Base-by-base conservation (phyloP, 257 asterid species). In the Penstemon newberryi region DNA sequence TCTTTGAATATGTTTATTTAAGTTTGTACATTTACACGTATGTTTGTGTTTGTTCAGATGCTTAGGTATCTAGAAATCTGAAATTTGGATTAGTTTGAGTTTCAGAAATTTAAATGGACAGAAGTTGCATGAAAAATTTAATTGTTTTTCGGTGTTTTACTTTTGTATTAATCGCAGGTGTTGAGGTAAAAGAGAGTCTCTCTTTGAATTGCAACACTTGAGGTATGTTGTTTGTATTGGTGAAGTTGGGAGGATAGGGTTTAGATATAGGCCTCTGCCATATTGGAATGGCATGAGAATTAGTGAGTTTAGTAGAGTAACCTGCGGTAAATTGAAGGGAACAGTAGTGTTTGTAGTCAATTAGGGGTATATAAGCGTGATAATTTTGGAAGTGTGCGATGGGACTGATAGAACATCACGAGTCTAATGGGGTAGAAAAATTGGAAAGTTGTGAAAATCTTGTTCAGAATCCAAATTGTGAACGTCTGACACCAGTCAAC, bases 401-500 rank as follows among this genome's bases (percentile, higher is more conserved):
- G 78, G 83, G 66, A 58, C 45, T 40, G 70, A 50, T 44, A 7
- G 85, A 73, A 71, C 67, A 46, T 38, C 70, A 54, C 9, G 75
- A 67, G 56, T 50, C 65, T 57, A 68, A 65, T 37, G 57, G 64
- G 71, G 65, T 66, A 50, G 83, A 80, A 54, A 79, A 49, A 50
- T 65, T 74, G 38, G 65, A 59, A 45, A 10, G 44, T 61, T 42
- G 50, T 8, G 81, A 71, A 51, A 47, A 46, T 63, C 33, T 73
- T 65, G 43, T 69, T 51, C 73, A 55, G 45, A 78, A 72, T 56
- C 37, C 73, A 37, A 67, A 56, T 37, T 60, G 25, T 65, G 77
- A 75, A 41, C 33, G 70, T 40, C 42, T 70, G 19, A 44, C 75
- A 53, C 38, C 76, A 19, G 73, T 63, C 56, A 67, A 66, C 33